Percentiles rank a stretch among this genome's conserved stretches.
Evolutionary conservation across 306 rosid species (phyloP).

Genomic region (Biancaea sappan): DNA sequence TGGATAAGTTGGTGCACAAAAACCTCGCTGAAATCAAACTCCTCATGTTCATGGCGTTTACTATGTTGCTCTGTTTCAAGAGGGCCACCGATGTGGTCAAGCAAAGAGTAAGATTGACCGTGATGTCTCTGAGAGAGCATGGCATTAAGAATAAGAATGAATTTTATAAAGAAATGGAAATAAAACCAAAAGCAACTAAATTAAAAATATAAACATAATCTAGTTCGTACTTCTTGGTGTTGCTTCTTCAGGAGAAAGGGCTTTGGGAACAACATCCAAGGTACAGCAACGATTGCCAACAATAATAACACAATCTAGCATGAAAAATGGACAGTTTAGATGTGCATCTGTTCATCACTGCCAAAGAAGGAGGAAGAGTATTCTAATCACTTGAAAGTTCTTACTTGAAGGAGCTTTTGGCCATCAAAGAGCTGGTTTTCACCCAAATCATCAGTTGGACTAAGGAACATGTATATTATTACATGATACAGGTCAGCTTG

Average conservation of each 20-base stretch:
- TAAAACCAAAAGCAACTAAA: not conserved
- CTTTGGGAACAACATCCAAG: constrained; percentile 17
- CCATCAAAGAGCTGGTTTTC: constrained; percentile 73
- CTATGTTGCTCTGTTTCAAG: constrained; percentile 45
- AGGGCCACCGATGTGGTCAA: not conserved
- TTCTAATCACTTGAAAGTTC: not conserved
- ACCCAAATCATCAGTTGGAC: constrained; percentile 68
- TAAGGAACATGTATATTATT: constrained; percentile 41
- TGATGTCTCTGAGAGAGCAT: constrained; percentile 15
- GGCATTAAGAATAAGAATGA: not conserved
- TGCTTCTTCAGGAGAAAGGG: constrained; percentile 11
- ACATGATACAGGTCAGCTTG: constrained; percentile 20
- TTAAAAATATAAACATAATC: not conserved
- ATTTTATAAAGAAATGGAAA: not conserved
- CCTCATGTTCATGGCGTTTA: constrained; percentile 48
- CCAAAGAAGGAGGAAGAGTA: not conserved
- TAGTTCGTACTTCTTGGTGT: not conserved
- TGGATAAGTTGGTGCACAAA: constrained; percentile 60
- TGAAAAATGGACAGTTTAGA: not conserved
- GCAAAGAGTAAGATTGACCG: constrained; percentile 21
- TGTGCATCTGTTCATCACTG: not conserved
- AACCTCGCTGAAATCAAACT: constrained; percentile 17
- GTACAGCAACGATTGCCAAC: constrained; percentile 15
- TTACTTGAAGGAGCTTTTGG: constrained; percentile 32
- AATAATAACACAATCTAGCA: constrained; percentile 10